Base-by-base conservation (phyloP, 305 asterid species). In the Plantago rigida region DNA sequence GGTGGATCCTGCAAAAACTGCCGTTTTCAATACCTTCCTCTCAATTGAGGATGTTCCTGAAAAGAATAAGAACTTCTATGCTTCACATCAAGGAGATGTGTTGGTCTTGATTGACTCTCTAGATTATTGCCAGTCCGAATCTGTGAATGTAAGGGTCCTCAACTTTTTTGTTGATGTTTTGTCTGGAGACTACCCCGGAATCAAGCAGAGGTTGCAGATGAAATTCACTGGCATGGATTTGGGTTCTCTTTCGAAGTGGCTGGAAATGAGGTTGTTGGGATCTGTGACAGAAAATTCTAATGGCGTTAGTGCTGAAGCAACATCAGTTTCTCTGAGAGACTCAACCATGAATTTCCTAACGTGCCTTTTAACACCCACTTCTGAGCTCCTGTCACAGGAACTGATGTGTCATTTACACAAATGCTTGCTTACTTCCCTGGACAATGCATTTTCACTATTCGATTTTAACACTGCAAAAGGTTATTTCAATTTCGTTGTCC, bases 201-300 rank as follows among this genome's bases (percentile, higher is more conserved):
- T 93, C 42, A 93, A 77, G 68, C 77, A 74, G 73, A 75, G 73
- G 75, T 73, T 89, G 72, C 94, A 78, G 77, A 76, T 56, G 79
- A 93, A 89, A 70, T 89, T 93, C 66, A 77, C 80, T 50, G 69
- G 62, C 74, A 85, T 83, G 93, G 89, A 84, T 74, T 63, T 77
- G 72, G 73, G 46, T 69, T 76, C 70, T 76, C 79, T 93, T 19
- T 77, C 87, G 5, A 85, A 77, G 79, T 93, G 99, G 99, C 78
- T 93, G 60, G 95, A 84, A 74, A 75, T 70, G 59, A 87, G 97
- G 81, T 78, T 93, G 70, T 69, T 93, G 59, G 97, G 97, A 67
- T 75, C 78, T 64, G 75, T 73, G 56, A 62, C 69, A 45, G 89
- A 82, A 69, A 64, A 82, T 62, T 69, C 81, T 6, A 69, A 59